phyloP scores from a whole-genome alignment of 257 asterid genomes.

The Scutellaria baicalensis region DNA sequence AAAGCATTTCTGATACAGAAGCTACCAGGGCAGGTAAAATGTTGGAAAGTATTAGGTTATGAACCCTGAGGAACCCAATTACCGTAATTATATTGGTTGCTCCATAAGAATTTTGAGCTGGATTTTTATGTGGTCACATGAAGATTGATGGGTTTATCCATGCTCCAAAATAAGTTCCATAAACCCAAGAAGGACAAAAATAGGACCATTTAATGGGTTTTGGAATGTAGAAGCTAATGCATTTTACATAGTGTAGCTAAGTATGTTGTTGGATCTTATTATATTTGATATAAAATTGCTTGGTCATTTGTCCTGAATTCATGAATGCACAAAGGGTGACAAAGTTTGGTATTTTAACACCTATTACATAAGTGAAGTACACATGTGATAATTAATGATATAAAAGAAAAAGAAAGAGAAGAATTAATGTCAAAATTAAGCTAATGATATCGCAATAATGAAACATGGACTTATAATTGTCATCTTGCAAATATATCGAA shows the following conservation, averaged over 20 bases:
- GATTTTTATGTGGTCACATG: neutral
- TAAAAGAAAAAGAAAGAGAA: neutral
- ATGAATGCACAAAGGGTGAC: neutral
- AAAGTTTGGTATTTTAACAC: neutral
- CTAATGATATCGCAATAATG: neutral
- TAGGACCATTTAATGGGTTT: neutral
- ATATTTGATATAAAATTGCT: neutral
- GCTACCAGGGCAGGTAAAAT: constrained; percentile 56
- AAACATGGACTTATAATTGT: neutral
- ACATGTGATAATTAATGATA: neutral
- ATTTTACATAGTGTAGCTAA: neutral
- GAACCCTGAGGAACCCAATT: constrained; percentile 1
- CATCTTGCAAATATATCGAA: no score
- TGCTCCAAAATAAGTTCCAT: neutral
- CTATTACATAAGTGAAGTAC: neutral
- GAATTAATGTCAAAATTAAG: neutral
- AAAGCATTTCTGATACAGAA: constrained; percentile 48
- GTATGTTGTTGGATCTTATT: no score
- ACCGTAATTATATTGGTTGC: neutral
- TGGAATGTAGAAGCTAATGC: neutral
- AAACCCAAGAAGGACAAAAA: neutral
- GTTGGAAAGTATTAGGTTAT: neutral
- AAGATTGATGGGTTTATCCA: neutral
- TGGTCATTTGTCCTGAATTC: neutral
- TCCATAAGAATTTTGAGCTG: neutral